Conservation (phyloP, 73 alveolate species). For the Paramecium octaurelia region DNA sequence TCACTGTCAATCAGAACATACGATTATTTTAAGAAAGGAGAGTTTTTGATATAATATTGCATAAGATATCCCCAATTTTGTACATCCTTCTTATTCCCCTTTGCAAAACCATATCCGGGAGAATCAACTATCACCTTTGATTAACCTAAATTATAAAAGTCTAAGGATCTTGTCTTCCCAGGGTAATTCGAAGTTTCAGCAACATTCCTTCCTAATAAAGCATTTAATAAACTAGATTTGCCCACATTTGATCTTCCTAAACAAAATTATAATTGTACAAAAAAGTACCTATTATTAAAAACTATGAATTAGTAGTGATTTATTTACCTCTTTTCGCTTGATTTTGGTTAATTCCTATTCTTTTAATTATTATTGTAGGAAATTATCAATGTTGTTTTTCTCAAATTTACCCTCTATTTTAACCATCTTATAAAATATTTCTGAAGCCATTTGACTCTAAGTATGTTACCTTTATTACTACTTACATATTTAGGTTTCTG, state of each 20-base stretch:
- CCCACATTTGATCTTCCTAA: constrained; percentile 81
- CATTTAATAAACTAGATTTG: constrained; percentile 69
- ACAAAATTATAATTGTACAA: not conserved
- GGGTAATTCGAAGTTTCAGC: constrained; percentile 73
- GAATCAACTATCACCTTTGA: constrained; percentile 67
- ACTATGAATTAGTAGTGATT: not conserved
- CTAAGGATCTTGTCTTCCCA: constrained; percentile 72
- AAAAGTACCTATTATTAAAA: not conserved
- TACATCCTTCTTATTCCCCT: constrained; percentile 59
- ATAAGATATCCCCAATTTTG: constrained; percentile 65
- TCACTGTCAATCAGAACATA: constrained; percentile 59
- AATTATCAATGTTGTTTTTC: not conserved
- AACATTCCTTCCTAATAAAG: constrained; percentile 55
- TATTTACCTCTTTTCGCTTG: not conserved
- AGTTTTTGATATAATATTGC: constrained; percentile 58
- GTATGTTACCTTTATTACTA: not conserved
- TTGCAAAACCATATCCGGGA: constrained; percentile 79
- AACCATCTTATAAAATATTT: not conserved
- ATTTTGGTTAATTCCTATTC: not conserved
- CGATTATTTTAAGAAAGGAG: not conserved
- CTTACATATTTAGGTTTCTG: not conserved
- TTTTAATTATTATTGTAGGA: not conserved
- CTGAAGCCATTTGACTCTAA: not conserved
- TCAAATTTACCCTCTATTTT: not conserved
- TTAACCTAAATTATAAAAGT: constrained; percentile 41